Evolutionary conservation across 2,329 filamentous ascomycete species (phyloP).

Genomic region (Clarireedia hainanense): DNA sequence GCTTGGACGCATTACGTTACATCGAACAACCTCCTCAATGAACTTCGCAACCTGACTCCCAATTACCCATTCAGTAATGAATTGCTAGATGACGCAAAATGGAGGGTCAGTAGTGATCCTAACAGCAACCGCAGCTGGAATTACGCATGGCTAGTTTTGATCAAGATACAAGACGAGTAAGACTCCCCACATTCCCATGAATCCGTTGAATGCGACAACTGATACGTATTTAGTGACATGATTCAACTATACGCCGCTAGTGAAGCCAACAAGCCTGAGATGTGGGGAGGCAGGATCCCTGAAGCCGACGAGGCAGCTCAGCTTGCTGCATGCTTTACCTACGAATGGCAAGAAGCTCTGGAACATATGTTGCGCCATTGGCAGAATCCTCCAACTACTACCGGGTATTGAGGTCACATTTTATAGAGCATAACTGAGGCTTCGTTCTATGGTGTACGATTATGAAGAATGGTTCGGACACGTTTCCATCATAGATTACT

Average conservation of each 20-base stretch:
- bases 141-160: conserved; percentile 62
- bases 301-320: conserved; percentile 47
- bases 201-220: not conserved
- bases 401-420: conserved; percentile 36
- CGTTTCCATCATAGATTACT: too few relatives aligned
- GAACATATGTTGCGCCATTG: conserved; percentile 62
- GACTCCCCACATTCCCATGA: conserved; percentile 23
- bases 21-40: conserved; percentile 60
- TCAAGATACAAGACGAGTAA: conserved; percentile 58
- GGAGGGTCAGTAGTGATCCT: conserved; percentile 55
- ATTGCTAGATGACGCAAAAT: conserved; percentile 57
- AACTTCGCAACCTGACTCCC: conserved; percentile 59
- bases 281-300: conserved; percentile 60
- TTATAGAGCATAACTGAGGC: too few relatives aligned
- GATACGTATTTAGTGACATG: conserved; percentile 39
- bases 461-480: too few relatives aligned
- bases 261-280: conserved; percentile 55
- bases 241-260: conserved; percentile 51
- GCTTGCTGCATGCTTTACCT: conserved; percentile 54
- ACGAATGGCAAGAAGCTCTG: conserved; percentile 60
- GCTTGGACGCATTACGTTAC: conserved; percentile 68
- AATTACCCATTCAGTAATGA: conserved; percentile 62
- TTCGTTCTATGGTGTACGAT: too few relatives aligned
- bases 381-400: conserved; percentile 52
- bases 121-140: conserved; percentile 67